Conservation (phyloP, 106 monocot genomes). For the Hemerocallis citrina region DNA sequence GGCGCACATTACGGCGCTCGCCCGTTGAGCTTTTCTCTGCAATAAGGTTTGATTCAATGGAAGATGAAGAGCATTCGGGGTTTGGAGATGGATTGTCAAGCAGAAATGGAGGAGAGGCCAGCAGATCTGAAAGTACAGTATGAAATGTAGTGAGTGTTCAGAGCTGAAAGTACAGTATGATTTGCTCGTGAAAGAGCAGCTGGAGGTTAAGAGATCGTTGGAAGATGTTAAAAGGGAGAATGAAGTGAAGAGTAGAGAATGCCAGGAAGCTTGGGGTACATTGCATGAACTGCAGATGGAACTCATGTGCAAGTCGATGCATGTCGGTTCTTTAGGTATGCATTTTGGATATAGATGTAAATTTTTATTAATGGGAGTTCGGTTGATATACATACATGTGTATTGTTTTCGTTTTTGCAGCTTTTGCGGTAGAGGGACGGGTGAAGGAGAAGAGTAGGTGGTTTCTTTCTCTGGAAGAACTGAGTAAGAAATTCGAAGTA, state of each 20-base stretch:
- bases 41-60: no score
- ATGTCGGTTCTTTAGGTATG: slow-evolving; percentile 94
- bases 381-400: background rate
- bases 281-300: slow-evolving; percentile 68
- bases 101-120: no score
- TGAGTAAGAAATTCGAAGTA: slow-evolving; percentile 68
- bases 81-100: no score
- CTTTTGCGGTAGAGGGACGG: slow-evolving; percentile 95
- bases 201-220: slow-evolving; percentile 31
- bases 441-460: slow-evolving; percentile 85
- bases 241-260: slow-evolving; percentile 59
- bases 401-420: slow-evolving; percentile 20
- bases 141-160: slow-evolving; percentile 26
- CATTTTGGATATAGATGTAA: background rate
- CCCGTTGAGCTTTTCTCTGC: no score
- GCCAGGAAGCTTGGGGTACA: slow-evolving; percentile 61
- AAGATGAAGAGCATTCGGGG: no score
- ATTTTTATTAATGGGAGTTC: background rate
- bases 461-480: slow-evolving; percentile 44
- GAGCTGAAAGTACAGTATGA: slow-evolving; percentile 43
- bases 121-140: no score
- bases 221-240: slow-evolving; percentile 49
- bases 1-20: no score
- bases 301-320: slow-evolving; percentile 88
- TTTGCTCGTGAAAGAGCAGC: slow-evolving; percentile 31